These are phyloP conservation scores for Fraxinus sp. DNA, from an alignment of 305 asterid genomes.

Conservation along the genomic window DNA sequence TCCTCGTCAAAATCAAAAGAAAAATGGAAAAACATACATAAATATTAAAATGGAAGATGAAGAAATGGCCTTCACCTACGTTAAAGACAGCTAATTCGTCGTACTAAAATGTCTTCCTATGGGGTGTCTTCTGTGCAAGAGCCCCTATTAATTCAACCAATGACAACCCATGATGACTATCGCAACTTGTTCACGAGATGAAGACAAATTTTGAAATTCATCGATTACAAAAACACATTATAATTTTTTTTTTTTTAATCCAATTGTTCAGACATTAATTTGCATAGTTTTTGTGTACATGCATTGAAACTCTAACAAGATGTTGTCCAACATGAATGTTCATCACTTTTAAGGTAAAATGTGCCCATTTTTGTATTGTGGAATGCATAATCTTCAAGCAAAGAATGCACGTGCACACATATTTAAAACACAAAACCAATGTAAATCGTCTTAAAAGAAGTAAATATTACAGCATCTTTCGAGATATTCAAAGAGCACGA, in stretches of 20 bases:
- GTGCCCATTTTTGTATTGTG: constrained; percentile 42
- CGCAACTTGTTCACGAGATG: constrained; percentile 36
- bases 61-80: not conserved
- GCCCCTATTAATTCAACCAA: not conserved
- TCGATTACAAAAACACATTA: constrained; percentile 20
- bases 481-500: not conserved
- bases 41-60: not conserved
- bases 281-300: constrained; percentile 46
- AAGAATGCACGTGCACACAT: constrained; percentile 55
- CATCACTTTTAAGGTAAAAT: constrained; percentile 28
- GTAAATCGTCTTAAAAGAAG: constrained; percentile 45
- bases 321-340: constrained; percentile 18
- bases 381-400: constrained; percentile 52
- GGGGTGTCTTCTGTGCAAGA: not conserved
- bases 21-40: not conserved
- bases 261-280: constrained; percentile 41
- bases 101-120: not conserved
- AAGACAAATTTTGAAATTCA: constrained; percentile 41
- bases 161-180: constrained; percentile 25
- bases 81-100: not conserved
- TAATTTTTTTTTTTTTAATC: not conserved
- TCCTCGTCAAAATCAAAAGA: not conserved
- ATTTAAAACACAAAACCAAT: constrained; percentile 29
- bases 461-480: constrained; percentile 19
- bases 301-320: constrained; percentile 40